Evolutionary conservation across 2,329 filamentous ascomycete genomes (phyloP), one percentile per base, ranked within the genome.

Genomic region (Gremmenia infestans): DNA sequence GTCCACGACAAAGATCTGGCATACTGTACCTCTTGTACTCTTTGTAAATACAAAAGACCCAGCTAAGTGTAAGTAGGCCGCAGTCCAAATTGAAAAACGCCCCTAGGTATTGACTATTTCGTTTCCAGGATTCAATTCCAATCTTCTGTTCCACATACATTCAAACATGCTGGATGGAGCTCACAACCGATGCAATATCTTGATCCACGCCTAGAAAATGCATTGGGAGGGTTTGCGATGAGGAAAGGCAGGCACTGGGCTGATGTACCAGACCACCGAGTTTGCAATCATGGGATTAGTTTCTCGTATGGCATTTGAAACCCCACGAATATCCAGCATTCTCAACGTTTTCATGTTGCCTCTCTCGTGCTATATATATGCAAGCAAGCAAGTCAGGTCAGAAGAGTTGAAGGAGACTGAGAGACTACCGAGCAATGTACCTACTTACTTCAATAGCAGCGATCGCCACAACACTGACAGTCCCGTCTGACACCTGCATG

Each of bases 391-490:
- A 2, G 19, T 19, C 46, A 40, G 7, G 11, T 14, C 14, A 48
- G 7, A 28, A 28, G 8, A 8, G 25, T 28, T 28, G 25, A 28
- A 28, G 6, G 25, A 28, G 6, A 8, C 25, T 28, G 25, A 28
- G 25, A 7, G 6, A 8, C 6, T 28, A 4, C 23, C 6, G 23
- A 25, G 23, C 19, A 45, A 23, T 2, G 8, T 37, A 15, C 14
- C 23, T 53, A 61, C 14, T 36, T 53, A 61, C 59, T 48, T 61
- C 56, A 39, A 57, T 57, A 14, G 47, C 54, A 47, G 59, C 54
- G 36, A 59, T 57, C 19, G 57, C 56, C 3, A 61, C 59, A 7
- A 56, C 52, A 52, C 59, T 57, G 23, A 61, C 59, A 3, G 54
- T 61, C 23, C 53, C 23, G 55, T 61, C 59, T 11, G 45, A 48